Evolutionary conservation across 805 yeast genomes (phyloP), one percentile per base, ranked within the genome.

Genomic region (Myxozyma mucilagina): DNA sequence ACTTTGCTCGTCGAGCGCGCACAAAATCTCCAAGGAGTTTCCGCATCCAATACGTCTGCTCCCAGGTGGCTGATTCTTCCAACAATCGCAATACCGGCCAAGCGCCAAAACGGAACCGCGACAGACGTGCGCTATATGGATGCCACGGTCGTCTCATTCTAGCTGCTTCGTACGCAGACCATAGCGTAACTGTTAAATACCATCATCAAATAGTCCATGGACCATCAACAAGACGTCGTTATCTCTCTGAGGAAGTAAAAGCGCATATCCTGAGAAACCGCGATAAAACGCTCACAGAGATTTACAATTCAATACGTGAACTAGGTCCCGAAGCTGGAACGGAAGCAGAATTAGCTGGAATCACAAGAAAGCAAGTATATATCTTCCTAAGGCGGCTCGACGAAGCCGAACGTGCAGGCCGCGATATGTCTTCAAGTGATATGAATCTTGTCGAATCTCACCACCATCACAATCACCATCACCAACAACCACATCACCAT

Each of bases 21-120:
- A 55, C 66, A 3, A 42, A 52, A 35, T 57, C 64, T 10, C 55
- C 57, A 13, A 62, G 56, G 47, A 56, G 57, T 29, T 62, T 43
- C 35, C 42, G 66, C 9, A 62, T 63, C 16, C 66, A 62, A 48
- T 62, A 62, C 32, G 62, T 62, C 13, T 62, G 66, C 53, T 62
- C 66, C 20, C 66, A 62, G 43, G 66, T 62, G 18, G 61, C 63
- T 14, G 66, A 62, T 35, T 60, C 66, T 14, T 62, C 66, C 11
- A 62, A 62, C 41, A 48, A 55, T 31, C 55, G 65, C 35, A 47
- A 49, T 24, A 29, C 56, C 11, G 34, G 32, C n/a, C 29, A 57
- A 14, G 31, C 60, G 1, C 56, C 65, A 7, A 61, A 61, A 42
- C 59, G 65, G 18, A 59, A 59, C 3, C 59, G 65, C 13, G 53